phyloP scores from a whole-genome alignment of 1,139 yeast species.

The Candida sp. region DNA sequence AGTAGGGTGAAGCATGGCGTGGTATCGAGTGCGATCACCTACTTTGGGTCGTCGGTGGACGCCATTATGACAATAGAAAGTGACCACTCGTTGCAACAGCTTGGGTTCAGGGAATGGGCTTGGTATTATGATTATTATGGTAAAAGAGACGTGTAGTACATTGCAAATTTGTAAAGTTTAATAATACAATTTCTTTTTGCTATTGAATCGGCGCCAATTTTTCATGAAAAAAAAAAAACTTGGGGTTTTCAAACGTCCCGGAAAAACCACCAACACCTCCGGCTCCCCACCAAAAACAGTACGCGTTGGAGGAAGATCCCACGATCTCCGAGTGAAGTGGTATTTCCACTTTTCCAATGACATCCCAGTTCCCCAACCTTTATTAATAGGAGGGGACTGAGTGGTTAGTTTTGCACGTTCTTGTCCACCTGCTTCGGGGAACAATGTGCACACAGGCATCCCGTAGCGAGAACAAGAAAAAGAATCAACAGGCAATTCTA shows the following conservation, averaged over 20 bases:
- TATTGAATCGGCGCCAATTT: neutral
- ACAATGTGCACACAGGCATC: too few species aligned
- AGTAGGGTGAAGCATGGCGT: slow-evolving; percentile 62
- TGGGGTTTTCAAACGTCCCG: too few species aligned
- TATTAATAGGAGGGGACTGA: neutral
- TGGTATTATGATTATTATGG: slow-evolving; percentile 42
- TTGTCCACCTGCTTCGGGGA: too few species aligned
- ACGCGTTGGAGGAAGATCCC: neutral
- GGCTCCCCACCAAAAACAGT: neutral
- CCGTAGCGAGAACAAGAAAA: too few species aligned
- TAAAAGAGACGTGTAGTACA: neutral
- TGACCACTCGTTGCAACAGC: slow-evolving; percentile 39
- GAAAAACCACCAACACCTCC: too few species aligned
- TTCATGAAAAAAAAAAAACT: too few species aligned
- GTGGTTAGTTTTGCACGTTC: neutral
- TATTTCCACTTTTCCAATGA: too few species aligned
- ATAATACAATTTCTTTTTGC: neutral
- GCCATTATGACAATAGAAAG: slow-evolving; percentile 20
- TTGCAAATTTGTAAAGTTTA: neutral
- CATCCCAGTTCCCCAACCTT: neutral
- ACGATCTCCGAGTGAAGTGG: neutral
- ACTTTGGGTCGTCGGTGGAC: slow-evolving; percentile 46
- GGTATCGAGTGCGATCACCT: slow-evolving; percentile 62
- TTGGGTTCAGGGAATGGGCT: slow-evolving; percentile 49
- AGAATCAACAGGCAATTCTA: neutral